These are phyloP conservation scores for Glycyrrhiza uralensis DNA, from an alignment of 306 rosid species.

Conservation along the genomic window DNA sequence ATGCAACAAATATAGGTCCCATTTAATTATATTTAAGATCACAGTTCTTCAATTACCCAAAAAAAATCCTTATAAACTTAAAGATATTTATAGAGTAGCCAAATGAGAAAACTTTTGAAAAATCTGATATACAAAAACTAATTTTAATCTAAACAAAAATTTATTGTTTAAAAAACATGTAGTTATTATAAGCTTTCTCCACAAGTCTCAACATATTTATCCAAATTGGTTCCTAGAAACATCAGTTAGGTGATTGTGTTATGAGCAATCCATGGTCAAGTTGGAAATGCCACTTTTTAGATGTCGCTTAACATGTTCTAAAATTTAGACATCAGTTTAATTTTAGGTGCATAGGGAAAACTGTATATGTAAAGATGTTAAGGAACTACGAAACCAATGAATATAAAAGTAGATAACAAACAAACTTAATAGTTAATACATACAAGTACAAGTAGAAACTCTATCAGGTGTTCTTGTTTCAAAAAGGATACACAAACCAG, in stretches of 20 bases:
- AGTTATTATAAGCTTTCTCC: too few relatives aligned
- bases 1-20: conserved; percentile 24
- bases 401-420: not conserved
- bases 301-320: not conserved
- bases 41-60: too few relatives aligned
- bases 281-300: not conserved
- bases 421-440: not conserved
- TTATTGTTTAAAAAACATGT: too few relatives aligned
- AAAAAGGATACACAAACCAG: not conserved
- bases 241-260: conserved; percentile 6
- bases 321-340: not conserved
- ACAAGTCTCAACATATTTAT: too few relatives aligned
- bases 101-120: too few relatives aligned
- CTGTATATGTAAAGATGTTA: not conserved
- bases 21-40: too few relatives aligned
- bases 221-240: too few relatives aligned
- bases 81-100: too few relatives aligned
- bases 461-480: not conserved
- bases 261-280: not conserved
- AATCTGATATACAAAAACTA: too few relatives aligned
- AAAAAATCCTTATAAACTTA: too few relatives aligned
- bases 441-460: conserved; percentile 1
- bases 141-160: too few relatives aligned
- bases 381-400: not conserved
- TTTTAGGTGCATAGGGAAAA: not conserved